Evolutionary conservation across 768 basidiomycete genomes (phyloP).

Genomic region (Roridomyces roridus): DNA sequence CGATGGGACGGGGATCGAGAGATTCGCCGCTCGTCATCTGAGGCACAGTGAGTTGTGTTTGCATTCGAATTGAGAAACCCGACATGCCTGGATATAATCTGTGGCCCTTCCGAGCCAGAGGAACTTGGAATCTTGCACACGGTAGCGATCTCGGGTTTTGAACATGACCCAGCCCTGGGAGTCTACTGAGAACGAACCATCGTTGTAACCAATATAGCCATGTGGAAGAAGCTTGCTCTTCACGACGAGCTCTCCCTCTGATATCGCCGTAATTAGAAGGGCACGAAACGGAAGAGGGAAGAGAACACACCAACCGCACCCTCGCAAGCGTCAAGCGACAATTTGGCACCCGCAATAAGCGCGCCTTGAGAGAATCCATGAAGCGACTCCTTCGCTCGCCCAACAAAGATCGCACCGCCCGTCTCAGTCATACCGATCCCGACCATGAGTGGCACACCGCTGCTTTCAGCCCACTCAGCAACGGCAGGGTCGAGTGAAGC

Average conservation of each 20-base stretch:
- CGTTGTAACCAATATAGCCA: constrained; percentile 17
- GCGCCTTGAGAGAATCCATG: not conserved
- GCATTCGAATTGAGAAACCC: not conserved
- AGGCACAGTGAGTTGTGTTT: not conserved
- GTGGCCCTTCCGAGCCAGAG: constrained; percentile 20
- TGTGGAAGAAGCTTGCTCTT: constrained; percentile 12
- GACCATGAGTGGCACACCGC: constrained; percentile 12
- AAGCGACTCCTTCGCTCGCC: constrained; percentile 1
- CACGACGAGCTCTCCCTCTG: constrained; percentile 25
- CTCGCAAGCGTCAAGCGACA: constrained; percentile 8
- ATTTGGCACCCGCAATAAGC: constrained; percentile 9
- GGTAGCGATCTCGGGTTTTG: constrained; percentile 19
- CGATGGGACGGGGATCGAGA: constrained; percentile 19
- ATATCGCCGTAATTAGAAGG: not conserved
- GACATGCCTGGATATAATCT: constrained; percentile 19
- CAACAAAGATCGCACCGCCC: constrained; percentile 16
- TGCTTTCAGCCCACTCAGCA: constrained; percentile 5
- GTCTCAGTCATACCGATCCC: constrained; percentile 25
- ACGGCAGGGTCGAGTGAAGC: constrained; percentile 2
- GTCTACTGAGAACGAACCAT: constrained; percentile 19
- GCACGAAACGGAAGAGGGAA: not conserved
- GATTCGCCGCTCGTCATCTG: constrained; percentile 22
- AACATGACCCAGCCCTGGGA: constrained; percentile 14
- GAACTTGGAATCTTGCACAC: constrained; percentile 1
- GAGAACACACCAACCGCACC: not conserved